Percentiles rank a stretch among this genome's conserved stretches.
phyloP scores from a whole-genome alignment of 257 asterid genomes.

The Oldenlandia corymbosa region DNA sequence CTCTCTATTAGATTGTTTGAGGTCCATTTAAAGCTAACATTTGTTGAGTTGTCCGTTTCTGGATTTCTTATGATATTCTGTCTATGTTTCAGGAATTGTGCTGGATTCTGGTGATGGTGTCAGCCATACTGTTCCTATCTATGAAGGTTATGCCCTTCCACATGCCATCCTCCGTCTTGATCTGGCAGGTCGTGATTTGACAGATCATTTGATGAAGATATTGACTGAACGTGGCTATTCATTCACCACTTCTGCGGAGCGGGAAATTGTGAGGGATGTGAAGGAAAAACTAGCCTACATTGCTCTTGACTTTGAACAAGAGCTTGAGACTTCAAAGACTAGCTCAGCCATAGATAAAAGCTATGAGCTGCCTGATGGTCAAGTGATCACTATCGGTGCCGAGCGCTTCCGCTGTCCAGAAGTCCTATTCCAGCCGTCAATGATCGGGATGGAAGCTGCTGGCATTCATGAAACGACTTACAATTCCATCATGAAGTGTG shows the following conservation, averaged over 20 bases:
- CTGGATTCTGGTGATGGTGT: constrained; percentile 86
- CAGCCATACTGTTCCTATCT: constrained; percentile 79
- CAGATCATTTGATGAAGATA: constrained; percentile 67
- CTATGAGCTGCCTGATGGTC: constrained; percentile 77
- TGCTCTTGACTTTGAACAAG: constrained; percentile 74
- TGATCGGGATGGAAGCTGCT: constrained; percentile 79
- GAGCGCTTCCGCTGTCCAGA: constrained; percentile 87
- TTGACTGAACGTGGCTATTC: constrained; percentile 68
- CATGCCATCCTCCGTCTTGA: constrained; percentile 79
- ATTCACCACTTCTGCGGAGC: constrained; percentile 70
- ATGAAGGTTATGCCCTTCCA: constrained; percentile 78
- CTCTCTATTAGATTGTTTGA: too few species aligned
- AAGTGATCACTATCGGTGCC: constrained; percentile 69
- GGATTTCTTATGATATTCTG: not conserved
- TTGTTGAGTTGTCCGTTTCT: too few species aligned
- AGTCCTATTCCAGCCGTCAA: constrained; percentile 81
- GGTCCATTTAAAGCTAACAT: too few species aligned
- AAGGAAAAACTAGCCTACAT: constrained; percentile 80
- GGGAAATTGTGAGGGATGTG: constrained; percentile 76
- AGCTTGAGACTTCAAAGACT: constrained; percentile 57
- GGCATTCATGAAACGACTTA: constrained; percentile 78
- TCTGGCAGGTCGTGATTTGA: constrained; percentile 75
- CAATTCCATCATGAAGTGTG: constrained; percentile 78
- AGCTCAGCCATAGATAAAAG: constrained; percentile 75
- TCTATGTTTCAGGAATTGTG: constrained; percentile 46